Conservation (phyloP, 129 eudicot species). For the Flaveria brownii region DNA sequence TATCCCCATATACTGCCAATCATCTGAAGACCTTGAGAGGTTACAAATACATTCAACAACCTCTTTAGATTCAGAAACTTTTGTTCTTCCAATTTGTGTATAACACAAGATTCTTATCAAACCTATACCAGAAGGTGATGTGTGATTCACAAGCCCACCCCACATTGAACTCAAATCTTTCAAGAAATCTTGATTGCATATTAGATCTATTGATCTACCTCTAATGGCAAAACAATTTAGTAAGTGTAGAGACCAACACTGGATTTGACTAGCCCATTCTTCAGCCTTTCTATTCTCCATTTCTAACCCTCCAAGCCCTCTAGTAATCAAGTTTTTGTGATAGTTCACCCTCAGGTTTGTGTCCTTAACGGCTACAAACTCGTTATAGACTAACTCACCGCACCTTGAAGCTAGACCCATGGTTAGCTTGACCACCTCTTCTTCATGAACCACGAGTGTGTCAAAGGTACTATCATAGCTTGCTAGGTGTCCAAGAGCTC, state of each 20-base stretch:
- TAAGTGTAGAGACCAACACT: conserved; percentile 80
- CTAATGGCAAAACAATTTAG: conserved; percentile 77
- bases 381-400: conserved; percentile 46
- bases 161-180: conserved; percentile 74
- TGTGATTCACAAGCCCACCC: conserved; percentile 81
- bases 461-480: conserved; percentile 70
- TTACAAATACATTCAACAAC: conserved; percentile 61
- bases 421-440: conserved; percentile 54
- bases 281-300: conserved; percentile 78
- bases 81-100: conserved; percentile 55
- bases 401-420: conserved; percentile 67
- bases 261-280: conserved; percentile 94
- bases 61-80: conserved; percentile 45
- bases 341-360: conserved; percentile 48
- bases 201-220: conserved; percentile 60
- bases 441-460: conserved; percentile 53
- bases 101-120: conserved; percentile 71
- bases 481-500: conserved; percentile 92
- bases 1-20: conserved; percentile 92
- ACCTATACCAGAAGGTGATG: conserved; percentile 76
- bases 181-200: conserved; percentile 57
- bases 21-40: conserved; percentile 80
- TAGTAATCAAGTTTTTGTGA: conserved; percentile 69
- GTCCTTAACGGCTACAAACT: conserved; percentile 55
- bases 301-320: conserved; percentile 75